These are phyloP conservation scores for Sporothrix variecibatus DNA, from an alignment of 2,329 filamentous ascomycete species.

Conservation along the genomic window DNA sequence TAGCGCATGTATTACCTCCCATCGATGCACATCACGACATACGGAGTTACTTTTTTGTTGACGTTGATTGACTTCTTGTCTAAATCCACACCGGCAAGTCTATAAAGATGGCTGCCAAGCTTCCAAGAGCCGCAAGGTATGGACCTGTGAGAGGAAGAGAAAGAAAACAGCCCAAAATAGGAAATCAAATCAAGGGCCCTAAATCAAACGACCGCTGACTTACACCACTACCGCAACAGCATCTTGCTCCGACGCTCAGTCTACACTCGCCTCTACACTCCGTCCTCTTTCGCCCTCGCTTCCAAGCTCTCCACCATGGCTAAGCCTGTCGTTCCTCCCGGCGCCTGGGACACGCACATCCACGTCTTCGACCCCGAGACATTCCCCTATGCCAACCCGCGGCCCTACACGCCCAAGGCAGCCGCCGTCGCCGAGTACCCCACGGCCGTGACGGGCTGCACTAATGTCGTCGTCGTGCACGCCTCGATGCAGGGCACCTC, in stretches of 20 bases:
- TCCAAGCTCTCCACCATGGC: conserved; percentile 2
- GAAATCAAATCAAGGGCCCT: too few species aligned
- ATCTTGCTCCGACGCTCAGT: neutral
- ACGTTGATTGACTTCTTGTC: neutral
- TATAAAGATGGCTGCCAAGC: conserved; percentile 14
- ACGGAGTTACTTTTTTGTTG: neutral
- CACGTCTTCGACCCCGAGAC: conserved; percentile 23
- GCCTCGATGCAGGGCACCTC: conserved; percentile 34
- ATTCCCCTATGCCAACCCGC: conserved; percentile 28
- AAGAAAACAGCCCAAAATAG: neutral
- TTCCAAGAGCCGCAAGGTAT: conserved; percentile 3
- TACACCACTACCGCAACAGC: neutral
- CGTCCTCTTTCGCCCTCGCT: neutral
- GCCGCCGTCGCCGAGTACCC: conserved; percentile 33
- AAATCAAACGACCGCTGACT: neutral
- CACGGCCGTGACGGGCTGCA: conserved; percentile 30
- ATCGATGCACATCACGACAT: neutral
- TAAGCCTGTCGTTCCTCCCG: conserved; percentile 5
- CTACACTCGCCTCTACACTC: too few species aligned
- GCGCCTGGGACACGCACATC: conserved; percentile 24
- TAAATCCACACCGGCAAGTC: neutral
- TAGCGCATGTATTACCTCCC: neutral
- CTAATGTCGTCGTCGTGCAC: conserved; percentile 34
- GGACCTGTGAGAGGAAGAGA: neutral
- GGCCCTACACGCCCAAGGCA: conserved; percentile 34